Conservation (phyloP, 2,329 filamentous ascomycete genomes). For the Colletotrichum sp. region DNA sequence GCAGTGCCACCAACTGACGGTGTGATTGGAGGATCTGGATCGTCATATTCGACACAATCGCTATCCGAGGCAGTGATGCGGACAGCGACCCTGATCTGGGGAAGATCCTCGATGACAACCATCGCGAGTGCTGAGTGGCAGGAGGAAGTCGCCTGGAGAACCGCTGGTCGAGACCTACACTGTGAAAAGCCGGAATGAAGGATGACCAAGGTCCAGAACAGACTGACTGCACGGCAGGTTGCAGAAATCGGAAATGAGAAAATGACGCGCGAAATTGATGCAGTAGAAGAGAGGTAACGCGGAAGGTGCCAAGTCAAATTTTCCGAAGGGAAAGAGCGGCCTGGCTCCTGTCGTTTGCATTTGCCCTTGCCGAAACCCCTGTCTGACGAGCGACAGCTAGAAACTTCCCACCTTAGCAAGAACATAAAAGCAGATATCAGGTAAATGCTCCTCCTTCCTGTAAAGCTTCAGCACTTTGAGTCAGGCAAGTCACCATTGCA, state of each 20-base stretch:
- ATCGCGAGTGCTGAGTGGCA: background rate
- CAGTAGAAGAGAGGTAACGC: background rate
- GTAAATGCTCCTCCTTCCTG: background rate
- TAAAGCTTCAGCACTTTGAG: background rate
- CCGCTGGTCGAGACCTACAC: background rate
- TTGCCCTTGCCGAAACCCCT: background rate
- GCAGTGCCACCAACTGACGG: background rate
- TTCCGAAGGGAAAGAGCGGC: background rate
- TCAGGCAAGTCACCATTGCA: background rate
- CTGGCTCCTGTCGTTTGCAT: background rate
- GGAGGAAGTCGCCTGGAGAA: background rate
- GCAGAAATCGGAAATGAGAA: background rate
- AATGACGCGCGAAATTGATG: background rate
- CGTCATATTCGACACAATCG: background rate
- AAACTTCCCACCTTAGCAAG: background rate
- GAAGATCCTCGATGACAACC: constrained; percentile 2
- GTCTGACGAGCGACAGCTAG: background rate
- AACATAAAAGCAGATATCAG: background rate
- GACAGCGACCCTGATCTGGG: background rate
- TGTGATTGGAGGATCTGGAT: background rate
- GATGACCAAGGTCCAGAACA: background rate
- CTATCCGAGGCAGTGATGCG: background rate
- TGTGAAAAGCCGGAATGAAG: background rate
- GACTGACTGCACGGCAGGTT: background rate
- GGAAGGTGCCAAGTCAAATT: background rate